Evolutionary conservation across 1,284 basidiomycete genomes (phyloP), one percentile per base, ranked within the genome.

Genomic region (Ganoderma leucocontextum): DNA sequence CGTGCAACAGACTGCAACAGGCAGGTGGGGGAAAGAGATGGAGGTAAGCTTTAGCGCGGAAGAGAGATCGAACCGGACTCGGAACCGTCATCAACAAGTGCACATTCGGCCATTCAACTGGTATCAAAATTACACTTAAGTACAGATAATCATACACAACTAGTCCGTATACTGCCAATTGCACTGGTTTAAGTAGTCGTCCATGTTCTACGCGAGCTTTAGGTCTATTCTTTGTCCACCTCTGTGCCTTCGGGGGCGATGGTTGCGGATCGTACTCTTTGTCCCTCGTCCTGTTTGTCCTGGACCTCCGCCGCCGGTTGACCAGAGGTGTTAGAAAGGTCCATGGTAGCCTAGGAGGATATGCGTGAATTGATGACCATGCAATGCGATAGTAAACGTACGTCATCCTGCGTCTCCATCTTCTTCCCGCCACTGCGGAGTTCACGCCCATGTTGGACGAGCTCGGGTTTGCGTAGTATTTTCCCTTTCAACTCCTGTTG

Each of bases 401-500:
- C 75, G 42, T 76, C 73, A 15, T 75, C 82, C 36, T 83, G 81
- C 39, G 79, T 69, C 72, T 86, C 79, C 75, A 80, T 85, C 65
- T 75, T 76, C 78, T 83, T 84, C 69, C 86, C 83, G 33, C 89
- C 89, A 0, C 83, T 85, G 58, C 78, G 80, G 55, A 82, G 78
- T 8, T 86, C 83, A 38, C 78, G 81, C 0, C 88, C 88, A 61
- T 84, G 84, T 66, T 85, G 73, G 0, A 81, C 82, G 10, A 84
- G 72, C 0, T 82, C 84, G 4, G 82, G 84, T 62, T 88, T 83
- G 17, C 74, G 74, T 7, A 82, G 80, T 9, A 88, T 65, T 75
- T 87, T 89, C 4, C 88, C 88, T 70, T 80, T 83, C 35, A 87
- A 39, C 72, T 87, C 80, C 66, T 89, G 87, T 70, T 83, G 84